A percentile compares a stretch with the other conserved stretches of the same genome.
phyloP scores from a whole-genome alignment of 129 eudicot genomes.

The Lactuca sativa region DNA sequence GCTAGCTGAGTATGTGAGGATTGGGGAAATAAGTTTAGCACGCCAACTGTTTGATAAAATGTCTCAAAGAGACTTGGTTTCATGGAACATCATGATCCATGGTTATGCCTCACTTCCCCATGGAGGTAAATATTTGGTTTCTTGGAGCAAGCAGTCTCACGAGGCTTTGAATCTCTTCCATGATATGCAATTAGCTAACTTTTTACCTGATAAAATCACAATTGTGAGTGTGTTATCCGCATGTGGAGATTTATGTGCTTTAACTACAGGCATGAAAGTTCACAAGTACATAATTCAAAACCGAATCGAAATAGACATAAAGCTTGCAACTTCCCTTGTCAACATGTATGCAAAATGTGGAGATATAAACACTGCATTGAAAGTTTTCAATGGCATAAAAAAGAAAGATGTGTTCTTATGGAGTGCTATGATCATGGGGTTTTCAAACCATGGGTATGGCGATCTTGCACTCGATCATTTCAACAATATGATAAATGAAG shows the following conservation, averaged over 20 bases:
- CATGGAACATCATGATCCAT: conserved; percentile 50
- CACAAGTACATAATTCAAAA: conserved; percentile 44
- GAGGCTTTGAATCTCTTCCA: conserved; percentile 38
- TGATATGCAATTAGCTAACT: conserved; percentile 40
- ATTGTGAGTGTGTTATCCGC: conserved; percentile 74
- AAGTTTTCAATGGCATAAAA: conserved; percentile 41
- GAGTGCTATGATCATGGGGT: conserved; percentile 78
- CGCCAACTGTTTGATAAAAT: conserved; percentile 38
- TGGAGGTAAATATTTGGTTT: conserved; percentile 10
- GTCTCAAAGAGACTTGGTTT: conserved; percentile 42
- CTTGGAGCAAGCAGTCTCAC: conserved; percentile 20
- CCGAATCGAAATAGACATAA: conserved; percentile 42
- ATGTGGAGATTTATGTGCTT: conserved; percentile 66
- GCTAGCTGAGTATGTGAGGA: conserved; percentile 39
- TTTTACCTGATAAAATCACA: conserved; percentile 73
- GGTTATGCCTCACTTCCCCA: conserved; percentile 35
- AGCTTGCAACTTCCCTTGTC: conserved; percentile 58
- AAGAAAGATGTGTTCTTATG: conserved; percentile 53
- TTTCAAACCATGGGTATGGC: conserved; percentile 68
- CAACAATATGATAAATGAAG: conserved; percentile 52
- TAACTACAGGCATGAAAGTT: conserved; percentile 50
- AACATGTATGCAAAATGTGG: conserved; percentile 85
- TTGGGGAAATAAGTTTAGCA: conserved; percentile 33
- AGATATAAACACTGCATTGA: conserved; percentile 52
- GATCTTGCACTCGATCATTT: conserved; percentile 54